Evolutionary conservation across 1,284 basidiomycete genomes (phyloP).

Genomic region (Peniophora sp.): DNA sequence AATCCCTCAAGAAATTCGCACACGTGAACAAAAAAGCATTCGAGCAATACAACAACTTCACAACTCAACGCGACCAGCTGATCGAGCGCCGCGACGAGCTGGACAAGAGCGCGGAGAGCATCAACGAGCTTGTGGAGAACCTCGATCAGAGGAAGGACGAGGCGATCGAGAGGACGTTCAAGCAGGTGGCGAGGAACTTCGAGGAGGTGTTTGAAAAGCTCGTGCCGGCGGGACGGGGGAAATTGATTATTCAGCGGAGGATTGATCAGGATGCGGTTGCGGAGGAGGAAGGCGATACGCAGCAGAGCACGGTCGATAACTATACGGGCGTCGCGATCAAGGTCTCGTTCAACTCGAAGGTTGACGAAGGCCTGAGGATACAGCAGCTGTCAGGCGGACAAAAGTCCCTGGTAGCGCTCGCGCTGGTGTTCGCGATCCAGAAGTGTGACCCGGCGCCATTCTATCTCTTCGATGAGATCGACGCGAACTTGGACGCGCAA

Average conservation of each 20-base stretch:
- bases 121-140: slow-evolving; percentile 91
- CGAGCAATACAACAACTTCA: slow-evolving; percentile 97
- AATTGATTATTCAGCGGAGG: slow-evolving; percentile 86
- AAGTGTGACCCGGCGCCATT: slow-evolving; percentile 99
- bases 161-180: slow-evolving; percentile 96
- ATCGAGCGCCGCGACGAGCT: slow-evolving; percentile 83
- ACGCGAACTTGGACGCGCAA: slow-evolving; percentile 96
- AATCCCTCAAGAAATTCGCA: slow-evolving; percentile 90
- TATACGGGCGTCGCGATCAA: slow-evolving; percentile 97
- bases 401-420: slow-evolving; percentile 94
- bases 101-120: slow-evolving; percentile 82
- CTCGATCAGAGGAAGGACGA: slow-evolving; percentile 97
- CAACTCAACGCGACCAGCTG: slow-evolving; percentile 92
- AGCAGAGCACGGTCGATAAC: slow-evolving; percentile 79
- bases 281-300: slow-evolving; percentile 54
- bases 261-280: slow-evolving; percentile 56
- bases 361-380: slow-evolving; percentile 92
- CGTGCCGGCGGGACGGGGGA: slow-evolving; percentile 90
- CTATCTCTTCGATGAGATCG: slow-evolving; percentile 99
- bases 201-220: slow-evolving; percentile 95
- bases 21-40: slow-evolving; percentile 99
- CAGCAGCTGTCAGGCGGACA: slow-evolving; percentile 98
- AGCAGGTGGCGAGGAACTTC: slow-evolving; percentile 95
- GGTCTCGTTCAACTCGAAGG: slow-evolving; percentile 97
- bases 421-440: slow-evolving; percentile 97